phyloP scores from a whole-genome alignment of 495 filamentous ascomycete species.

The Neurospora sp. region DNA sequence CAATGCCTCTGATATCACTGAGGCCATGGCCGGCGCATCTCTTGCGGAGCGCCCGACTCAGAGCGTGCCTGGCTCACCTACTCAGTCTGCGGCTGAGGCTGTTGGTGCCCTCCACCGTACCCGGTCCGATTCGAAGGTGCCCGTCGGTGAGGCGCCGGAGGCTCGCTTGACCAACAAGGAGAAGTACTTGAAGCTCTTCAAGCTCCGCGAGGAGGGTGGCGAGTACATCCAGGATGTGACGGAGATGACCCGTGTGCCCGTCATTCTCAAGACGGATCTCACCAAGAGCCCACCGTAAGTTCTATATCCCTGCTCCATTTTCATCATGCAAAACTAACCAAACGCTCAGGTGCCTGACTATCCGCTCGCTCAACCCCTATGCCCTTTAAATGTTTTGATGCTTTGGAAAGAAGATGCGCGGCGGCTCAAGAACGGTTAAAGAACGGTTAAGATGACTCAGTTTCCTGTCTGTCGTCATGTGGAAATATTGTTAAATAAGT shows the following conservation, averaged over 20 bases:
- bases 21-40: slow-evolving; percentile 77
- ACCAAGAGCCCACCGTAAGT: slow-evolving; percentile 98
- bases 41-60: slow-evolving; percentile 82
- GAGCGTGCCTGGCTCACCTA: slow-evolving; percentile 89
- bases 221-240: slow-evolving; percentile 96
- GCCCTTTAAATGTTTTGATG: slow-evolving; percentile 50
- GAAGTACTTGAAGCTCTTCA: slow-evolving; percentile 87
- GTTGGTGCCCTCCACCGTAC: slow-evolving; percentile 72
- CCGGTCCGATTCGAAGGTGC: slow-evolving; percentile 85
- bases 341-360: slow-evolving; percentile 73
- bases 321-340: slow-evolving; percentile 24
- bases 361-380: slow-evolving; percentile 94
- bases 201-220: slow-evolving; percentile 81
- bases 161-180: slow-evolving; percentile 83
- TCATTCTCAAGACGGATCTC: slow-evolving; percentile 96
- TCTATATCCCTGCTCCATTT: slow-evolving; percentile 1
- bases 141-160: slow-evolving; percentile 59
- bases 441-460: background rate
- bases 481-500: background rate
- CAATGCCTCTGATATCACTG: slow-evolving; percentile 72
- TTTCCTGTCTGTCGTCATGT: background rate
- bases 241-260: slow-evolving; percentile 92
- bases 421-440: background rate
- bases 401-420: background rate
- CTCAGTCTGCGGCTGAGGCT: slow-evolving; percentile 58